Percentiles rank a stretch among this genome's conserved stretches.
Evolutionary conservation across 441 rosid species (phyloP).

Genomic region (Sinapis alba): DNA sequence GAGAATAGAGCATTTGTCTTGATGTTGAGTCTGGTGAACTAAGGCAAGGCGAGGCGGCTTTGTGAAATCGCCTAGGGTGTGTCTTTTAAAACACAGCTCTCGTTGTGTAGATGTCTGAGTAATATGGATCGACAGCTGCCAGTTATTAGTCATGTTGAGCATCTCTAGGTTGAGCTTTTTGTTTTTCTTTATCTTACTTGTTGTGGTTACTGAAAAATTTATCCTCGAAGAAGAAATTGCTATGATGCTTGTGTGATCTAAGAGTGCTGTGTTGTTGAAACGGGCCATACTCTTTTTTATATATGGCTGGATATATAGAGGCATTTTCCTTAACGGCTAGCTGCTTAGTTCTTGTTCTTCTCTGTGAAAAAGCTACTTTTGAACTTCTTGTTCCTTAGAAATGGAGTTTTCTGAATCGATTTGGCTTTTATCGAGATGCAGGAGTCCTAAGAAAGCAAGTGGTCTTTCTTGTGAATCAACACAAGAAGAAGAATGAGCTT

Average conservation of each 20-base stretch:
- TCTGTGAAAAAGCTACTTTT: neutral
- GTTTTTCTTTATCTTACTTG: neutral
- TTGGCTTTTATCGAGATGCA: slow-evolving; percentile 25
- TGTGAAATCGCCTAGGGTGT: neutral
- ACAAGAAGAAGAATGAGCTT: slow-evolving; percentile 63
- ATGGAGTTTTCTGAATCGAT: neutral
- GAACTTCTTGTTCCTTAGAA: slow-evolving; percentile 1
- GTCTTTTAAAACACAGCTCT: neutral
- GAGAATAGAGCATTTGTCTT: no score
- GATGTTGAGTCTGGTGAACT: no score
- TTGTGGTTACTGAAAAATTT: neutral
- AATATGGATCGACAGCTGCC: neutral
- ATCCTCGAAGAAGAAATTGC: neutral
- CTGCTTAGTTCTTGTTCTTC: neutral
- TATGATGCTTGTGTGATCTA: neutral
- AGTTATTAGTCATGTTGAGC: neutral
- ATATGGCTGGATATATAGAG: no score
- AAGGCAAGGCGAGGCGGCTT: no score
- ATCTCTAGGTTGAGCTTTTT: neutral
- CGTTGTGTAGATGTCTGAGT: neutral
- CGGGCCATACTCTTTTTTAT: no score
- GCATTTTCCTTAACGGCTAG: neutral
- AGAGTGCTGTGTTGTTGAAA: neutral
- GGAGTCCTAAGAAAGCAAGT: slow-evolving; percentile 3
- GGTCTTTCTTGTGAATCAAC: neutral